Base-by-base conservation (phyloP, 139 green algal species). In the Chlamydomonas eustigma region DNA sequence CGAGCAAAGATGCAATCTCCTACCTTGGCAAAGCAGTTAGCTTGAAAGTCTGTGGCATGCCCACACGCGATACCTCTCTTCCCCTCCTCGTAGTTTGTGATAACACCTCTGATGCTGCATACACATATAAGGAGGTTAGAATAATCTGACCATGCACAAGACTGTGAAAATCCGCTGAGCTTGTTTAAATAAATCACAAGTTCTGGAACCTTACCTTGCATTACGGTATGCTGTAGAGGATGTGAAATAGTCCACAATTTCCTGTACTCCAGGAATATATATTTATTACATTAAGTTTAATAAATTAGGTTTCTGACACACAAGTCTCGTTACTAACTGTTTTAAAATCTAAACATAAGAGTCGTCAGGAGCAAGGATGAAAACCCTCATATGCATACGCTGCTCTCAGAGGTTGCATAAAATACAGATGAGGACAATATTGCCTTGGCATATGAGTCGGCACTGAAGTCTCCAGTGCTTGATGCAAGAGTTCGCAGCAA, bases 1-100 rank as follows among this genome's bases (percentile, higher is more conserved):
- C n/a, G n/a, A n/a, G n/a, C n/a, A n/a, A n/a, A n/a, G n/a, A n/a
- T n/a, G n/a, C n/a, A 3, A n/a, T 22, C 31, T 28, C 37, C 1
- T 63, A 76, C 78, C 78, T 80, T 80, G 33, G 79, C 75, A 30
- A 84, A 84, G 79, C 79, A 81, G 76, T 90, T 82, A 4, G 85
- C 85, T 76, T 90, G 85, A n/a, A 51, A 78, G 73, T 90, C 85
- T 1, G 78, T 67, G 6, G 71, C 39, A 33, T 84, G 75, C 1
- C 83, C 83, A 31, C 32, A 35, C 6, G 65, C 80, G 2, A 65
- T 74, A n/a, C 81, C 86, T 2, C 30, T 1, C 76, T 81, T 78
- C 37, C 85, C 85, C 12, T 36, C 67, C 33, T 52, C 33, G 25
- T 24, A 6, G 3, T 74, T 33, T 37, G 51, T 37, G 25, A 74